Evolutionary conservation across 306 rosid genomes (phyloP).

Genomic region (Cajanus cajan): DNA sequence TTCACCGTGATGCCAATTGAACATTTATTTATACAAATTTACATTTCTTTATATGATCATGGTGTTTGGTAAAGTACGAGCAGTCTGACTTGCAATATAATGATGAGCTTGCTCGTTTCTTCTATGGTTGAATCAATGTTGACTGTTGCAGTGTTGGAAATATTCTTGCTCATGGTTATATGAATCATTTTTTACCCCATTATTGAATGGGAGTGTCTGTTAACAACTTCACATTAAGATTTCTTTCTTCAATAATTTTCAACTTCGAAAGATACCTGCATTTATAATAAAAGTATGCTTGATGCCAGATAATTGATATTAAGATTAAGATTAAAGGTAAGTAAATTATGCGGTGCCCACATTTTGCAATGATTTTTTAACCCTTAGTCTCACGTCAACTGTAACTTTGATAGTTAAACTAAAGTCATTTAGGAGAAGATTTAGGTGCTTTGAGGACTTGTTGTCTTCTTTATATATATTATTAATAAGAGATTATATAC

Average conservation of each 20-base stretch:
- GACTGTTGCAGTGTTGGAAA: slow-evolving; percentile 19
- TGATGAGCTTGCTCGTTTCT: slow-evolving; percentile 4
- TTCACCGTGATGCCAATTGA: slow-evolving; percentile 14
- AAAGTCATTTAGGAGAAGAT: not conserved
- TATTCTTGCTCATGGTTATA: slow-evolving; percentile 17
- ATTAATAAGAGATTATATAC: slow-evolving; percentile 5
- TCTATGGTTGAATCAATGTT: not conserved
- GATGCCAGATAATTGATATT: slow-evolving; percentile 15
- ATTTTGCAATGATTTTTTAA: not conserved
- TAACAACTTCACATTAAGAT: not conserved
- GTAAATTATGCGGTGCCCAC: not conserved
- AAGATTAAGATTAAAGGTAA: slow-evolving; percentile 2
- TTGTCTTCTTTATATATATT: not conserved
- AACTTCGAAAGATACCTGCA: slow-evolving; percentile 18
- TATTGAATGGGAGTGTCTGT: not conserved
- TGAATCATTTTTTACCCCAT: not conserved
- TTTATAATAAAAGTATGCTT: not conserved
- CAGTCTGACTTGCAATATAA: not conserved
- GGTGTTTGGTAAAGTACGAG: not conserved
- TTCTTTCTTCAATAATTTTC: slow-evolving; percentile 15
- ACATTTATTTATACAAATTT: slow-evolving; percentile 31
- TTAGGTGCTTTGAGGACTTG: slow-evolving; percentile 1
- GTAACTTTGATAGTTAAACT: not conserved
- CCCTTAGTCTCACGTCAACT: not conserved
- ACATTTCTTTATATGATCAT: slow-evolving; percentile 11